Base-by-base conservation (phyloP, 2,329 filamentous ascomycete genomes). In the Cordyceps javanica region DNA sequence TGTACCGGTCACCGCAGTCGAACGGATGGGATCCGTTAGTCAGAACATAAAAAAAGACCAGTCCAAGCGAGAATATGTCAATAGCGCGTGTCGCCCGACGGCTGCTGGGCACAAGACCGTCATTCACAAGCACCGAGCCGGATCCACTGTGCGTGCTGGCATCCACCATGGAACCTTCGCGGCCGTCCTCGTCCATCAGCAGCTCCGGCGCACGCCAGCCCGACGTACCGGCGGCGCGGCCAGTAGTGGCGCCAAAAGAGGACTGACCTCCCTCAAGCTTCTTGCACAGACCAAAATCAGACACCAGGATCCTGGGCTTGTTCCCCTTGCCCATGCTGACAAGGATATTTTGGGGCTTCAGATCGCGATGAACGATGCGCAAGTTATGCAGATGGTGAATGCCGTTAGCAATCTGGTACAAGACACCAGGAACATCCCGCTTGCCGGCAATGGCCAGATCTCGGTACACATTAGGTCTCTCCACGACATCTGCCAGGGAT, bases 31-130 rank as follows among this genome's bases (percentile, higher is more conserved):
- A 84, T 16, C 94, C 94, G 61, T 91, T 89, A 1, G 93, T 97
- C 60, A 99, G 80, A n/a, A 97, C 92, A 70, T 97, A 99, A 75
- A 92, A 97, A 77, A 97, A 99, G n/a, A 99, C 91, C 55, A 96
- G 88, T 1, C 94, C 94, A 36, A 99, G 82, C 0, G 92, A 96
- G 75, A 99, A 99, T 26, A 99, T 96, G 69, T 99, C 94, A 60
- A 97, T 97, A 9, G 94, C 90, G 46, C 94, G 88, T 46, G 96
- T 99, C 7, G 95, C 93, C 53, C 94, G 89, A 59, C 91, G 87
- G 48, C 66, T 67, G 63, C 84, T 85, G 63, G 67, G 78, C 74
- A 77, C 81, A 70, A 84, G 75, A 19, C 83, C 82, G 13, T 83
- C 77, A 41, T 76, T 77, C 9, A 81, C 77, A 5, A 82, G 75